Base-by-base conservation (phyloP, 2,329 filamentous ascomycete species). In the Gyromitra esculenta region DNA sequence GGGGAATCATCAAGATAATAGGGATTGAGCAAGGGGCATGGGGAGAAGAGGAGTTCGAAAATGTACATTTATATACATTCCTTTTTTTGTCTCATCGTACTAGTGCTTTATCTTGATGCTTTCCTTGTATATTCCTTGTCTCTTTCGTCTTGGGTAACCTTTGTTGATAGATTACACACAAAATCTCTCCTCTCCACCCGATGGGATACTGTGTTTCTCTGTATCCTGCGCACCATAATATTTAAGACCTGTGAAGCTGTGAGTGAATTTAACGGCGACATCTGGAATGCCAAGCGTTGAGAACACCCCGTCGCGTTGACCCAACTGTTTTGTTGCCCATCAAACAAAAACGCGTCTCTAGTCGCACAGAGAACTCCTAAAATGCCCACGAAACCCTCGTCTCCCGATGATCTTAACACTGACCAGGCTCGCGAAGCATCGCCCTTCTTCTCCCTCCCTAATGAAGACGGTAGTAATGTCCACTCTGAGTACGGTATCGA, bases 31-130 rank as follows among this genome's bases (percentile, higher is more conserved):
- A 70, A 64, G 59, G 25, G 52, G 65, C 18, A 63, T 52, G 39
- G 66, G 65, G 72, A 71, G 72, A 75, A 70, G 66, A 71, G 72
- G 72, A 71, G 72, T 75, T 75, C 41, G 50, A 70, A 73, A 75
- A 75, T 75, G 72, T 75, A 75, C 72, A 75, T 75, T 75, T 75
- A 75, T 75, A 74, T 68, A 65, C 72, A 75, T 75, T 50, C 72
- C 72, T 63, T 75, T 67, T 74, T 71, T 71, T 75, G 57, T 63
- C 72, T 75, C 66, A 65, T 43, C 66, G 50, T 64, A 75, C 71
- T 66, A 35, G 39, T 71, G 41, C 35, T 57, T 56, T 69, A 45
- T 75, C 72, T 70, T 75, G 65, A 52, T 71, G 21, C 9, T 75
- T 60, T 66, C 25, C 41, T 52, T 77, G 64, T 74, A 69, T 64